phyloP scores from a whole-genome alignment of 768 basidiomycete species.

The Albatrellus ellisii region DNA sequence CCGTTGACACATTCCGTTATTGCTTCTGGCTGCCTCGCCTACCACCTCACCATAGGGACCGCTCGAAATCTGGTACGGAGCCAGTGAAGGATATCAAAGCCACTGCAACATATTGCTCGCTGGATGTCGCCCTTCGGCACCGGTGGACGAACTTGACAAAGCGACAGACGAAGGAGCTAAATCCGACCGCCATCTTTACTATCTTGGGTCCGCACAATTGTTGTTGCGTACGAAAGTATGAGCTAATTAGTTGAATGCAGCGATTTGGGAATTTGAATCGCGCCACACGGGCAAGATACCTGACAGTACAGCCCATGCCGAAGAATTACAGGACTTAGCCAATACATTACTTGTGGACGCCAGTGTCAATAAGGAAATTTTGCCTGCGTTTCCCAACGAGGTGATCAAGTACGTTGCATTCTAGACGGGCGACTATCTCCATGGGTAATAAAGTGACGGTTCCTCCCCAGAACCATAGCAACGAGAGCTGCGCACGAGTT shows the following conservation, averaged over 20 bases:
- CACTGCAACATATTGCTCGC: constrained; percentile 49
- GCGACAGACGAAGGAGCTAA: constrained; percentile 73
- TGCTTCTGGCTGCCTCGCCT: neutral
- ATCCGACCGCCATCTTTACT: constrained; percentile 57
- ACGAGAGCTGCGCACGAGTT: constrained; percentile 73
- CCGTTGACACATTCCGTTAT: neutral
- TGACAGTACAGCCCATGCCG: constrained; percentile 27
- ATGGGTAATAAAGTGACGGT: neutral
- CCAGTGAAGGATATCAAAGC: constrained; percentile 45
- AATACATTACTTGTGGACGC: constrained; percentile 46
- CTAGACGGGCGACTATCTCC: neutral
- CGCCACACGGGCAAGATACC: constrained; percentile 46
- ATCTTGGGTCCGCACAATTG: constrained; percentile 47
- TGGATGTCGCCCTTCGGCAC: constrained; percentile 49
- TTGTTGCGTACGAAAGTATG: neutral
- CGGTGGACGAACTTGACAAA: constrained; percentile 59
- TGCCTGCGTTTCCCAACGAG: constrained; percentile 40
- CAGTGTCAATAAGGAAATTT: constrained; percentile 57
- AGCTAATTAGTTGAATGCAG: constrained; percentile 24
- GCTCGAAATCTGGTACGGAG: constrained; percentile 40
- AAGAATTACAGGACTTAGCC: constrained; percentile 51
- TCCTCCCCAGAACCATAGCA: constrained; percentile 40
- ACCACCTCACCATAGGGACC: constrained; percentile 33
- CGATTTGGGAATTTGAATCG: constrained; percentile 74
- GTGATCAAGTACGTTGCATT: constrained; percentile 43